Evolutionary conservation across 805 yeast genomes (phyloP), one percentile per base, ranked within the genome.

Genomic region (Yarrowia porcina): DNA sequence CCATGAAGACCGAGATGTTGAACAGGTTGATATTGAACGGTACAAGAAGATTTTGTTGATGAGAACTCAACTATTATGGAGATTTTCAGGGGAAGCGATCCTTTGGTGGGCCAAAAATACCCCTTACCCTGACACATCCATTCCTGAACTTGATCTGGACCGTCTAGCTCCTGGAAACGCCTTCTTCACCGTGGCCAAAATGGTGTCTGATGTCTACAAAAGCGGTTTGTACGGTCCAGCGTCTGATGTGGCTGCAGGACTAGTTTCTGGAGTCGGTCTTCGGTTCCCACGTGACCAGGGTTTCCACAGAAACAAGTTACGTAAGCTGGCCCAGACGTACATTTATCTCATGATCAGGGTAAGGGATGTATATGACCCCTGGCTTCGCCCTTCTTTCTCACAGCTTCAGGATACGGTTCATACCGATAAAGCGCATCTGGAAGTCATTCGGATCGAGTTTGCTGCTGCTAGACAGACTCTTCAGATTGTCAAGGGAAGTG

Each of bases 101-200:
- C 32, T 52, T 9, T 52, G 42, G 44, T 52, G 59, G 59, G 59
- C 44, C 13, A 52, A 27, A 17, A 52, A 52, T 44, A 52, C 59
- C 1, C 59, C 59, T 3, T 52, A 52, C 12, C 33, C 33, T 1
- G 23, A 25, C 13, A 52, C 33, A 1, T 8, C 39, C 2, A 36
- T 52, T 17, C 59, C 59, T 3, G 35, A 52, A 18, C 33, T 52
- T 12, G 44, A 52, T 23, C 35, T 52, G 12, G 59, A 52, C 7
- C 13, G 5, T 5, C 13, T 52, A 33, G 59, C 59, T 4, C 32
- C 23, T 23, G 59, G 42, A 9, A 36, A 33, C 11, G 28, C 28
- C 8, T 52, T 52, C n/a, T 52, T 52, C 25, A 35, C 59, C 3
- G 59, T 52, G 8, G 44, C 33, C 17, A 35, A 52, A 7, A 52